Percentiles rank a stretch among this genome's conserved stretches.
These are phyloP conservation scores for Aspergillus affinis DNA, from an alignment of 495 filamentous ascomycete genomes.

Conservation along the genomic window DNA sequence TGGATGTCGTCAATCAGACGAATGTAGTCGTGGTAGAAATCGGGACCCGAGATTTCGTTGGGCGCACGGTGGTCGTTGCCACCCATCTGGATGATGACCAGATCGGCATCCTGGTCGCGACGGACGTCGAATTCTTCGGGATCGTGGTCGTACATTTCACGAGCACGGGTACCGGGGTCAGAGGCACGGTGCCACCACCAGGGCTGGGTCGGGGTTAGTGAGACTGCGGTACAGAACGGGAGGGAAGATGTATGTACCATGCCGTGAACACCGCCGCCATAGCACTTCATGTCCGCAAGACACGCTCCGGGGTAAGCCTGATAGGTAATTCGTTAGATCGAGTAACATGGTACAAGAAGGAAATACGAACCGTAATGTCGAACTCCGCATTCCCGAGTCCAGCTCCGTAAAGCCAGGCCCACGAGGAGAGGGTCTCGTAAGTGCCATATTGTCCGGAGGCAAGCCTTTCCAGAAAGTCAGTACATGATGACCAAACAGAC, in stretches of 20 bases:
- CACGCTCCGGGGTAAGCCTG: slow-evolving; percentile 61
- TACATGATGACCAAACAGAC: background rate
- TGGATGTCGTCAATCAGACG: slow-evolving; percentile 62
- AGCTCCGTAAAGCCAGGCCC: slow-evolving; percentile 52
- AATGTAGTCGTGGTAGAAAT: slow-evolving; percentile 57
- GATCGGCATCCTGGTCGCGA: slow-evolving; percentile 56
- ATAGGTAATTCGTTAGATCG: background rate
- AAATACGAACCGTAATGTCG: slow-evolving; percentile 48
- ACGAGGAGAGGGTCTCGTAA: slow-evolving; percentile 62
- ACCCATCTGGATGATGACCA: slow-evolving; percentile 68
- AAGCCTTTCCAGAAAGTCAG: slow-evolving; percentile 21
- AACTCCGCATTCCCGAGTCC: slow-evolving; percentile 65
- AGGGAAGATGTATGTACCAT: slow-evolving; percentile 24
- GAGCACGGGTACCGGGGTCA: slow-evolving; percentile 55
- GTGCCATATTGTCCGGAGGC: slow-evolving; percentile 58
- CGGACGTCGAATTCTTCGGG: slow-evolving; percentile 61
- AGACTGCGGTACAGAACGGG: too few species aligned
- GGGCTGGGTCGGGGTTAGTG: slow-evolving; percentile 32
- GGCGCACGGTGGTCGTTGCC: slow-evolving; percentile 65
- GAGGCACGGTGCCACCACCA: slow-evolving; percentile 69
- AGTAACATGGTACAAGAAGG: too few species aligned
- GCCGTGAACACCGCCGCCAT: slow-evolving; percentile 39
- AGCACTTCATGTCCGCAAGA: slow-evolving; percentile 58
- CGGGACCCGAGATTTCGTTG: slow-evolving; percentile 55
- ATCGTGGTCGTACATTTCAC: slow-evolving; percentile 49